Evolutionary conservation across 305 asterid species (phyloP).

Genomic region (Fraxinus xanthoxyloides): DNA sequence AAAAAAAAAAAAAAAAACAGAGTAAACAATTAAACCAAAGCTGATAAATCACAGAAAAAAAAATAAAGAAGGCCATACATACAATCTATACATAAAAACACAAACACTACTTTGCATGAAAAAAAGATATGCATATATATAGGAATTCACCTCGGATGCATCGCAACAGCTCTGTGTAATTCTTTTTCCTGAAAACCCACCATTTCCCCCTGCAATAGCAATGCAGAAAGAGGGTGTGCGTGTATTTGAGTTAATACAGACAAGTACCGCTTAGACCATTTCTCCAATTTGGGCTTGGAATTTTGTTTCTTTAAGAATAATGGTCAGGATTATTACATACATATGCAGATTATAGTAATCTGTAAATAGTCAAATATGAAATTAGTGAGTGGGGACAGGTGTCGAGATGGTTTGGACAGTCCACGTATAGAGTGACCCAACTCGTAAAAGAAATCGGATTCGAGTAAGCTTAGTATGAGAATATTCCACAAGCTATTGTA

Average conservation of each 20-base stretch:
- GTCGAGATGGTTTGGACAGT: background rate
- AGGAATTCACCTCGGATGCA: background rate
- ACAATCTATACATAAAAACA: slow-evolving; percentile 21
- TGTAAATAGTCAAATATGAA: background rate
- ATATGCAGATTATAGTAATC: background rate
- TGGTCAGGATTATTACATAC: background rate
- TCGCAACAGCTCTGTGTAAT: background rate
- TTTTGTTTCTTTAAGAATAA: background rate
- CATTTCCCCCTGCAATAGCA: background rate
- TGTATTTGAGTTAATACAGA: background rate
- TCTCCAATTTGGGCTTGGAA: background rate
- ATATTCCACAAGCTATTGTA: background rate
- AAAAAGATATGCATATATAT: background rate
- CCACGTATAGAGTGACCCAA: background rate
- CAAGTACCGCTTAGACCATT: background rate
- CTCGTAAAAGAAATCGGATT: background rate
- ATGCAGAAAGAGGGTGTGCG: background rate
- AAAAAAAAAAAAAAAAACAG: background rate
- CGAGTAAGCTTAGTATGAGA: background rate
- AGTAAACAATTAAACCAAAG: background rate
- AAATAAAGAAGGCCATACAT: slow-evolving; percentile 12
- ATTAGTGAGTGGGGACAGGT: background rate
- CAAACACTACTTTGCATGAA: background rate
- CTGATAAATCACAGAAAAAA: background rate
- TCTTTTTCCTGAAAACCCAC: background rate